Conservation (phyloP, 106 monocot species). For the Dioscorea dumetorum region DNA sequence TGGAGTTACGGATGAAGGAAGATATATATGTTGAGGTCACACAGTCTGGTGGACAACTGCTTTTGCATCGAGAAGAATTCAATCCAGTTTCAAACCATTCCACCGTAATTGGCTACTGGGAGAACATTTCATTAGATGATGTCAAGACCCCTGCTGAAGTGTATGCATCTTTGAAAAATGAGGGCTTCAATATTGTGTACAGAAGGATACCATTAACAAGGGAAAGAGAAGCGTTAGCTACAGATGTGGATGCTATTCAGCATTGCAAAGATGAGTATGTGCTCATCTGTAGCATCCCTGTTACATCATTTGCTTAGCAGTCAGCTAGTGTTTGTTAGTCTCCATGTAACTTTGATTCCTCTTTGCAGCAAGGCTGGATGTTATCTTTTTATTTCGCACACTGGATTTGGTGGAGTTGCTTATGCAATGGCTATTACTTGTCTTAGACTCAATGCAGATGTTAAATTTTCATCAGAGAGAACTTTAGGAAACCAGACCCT, state of each 20-base stretch:
- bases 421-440: conserved; percentile 98
- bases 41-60: conserved; percentile 70
- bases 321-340: too few relatives aligned
- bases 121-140: conserved; percentile 43
- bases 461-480: conserved; percentile 27
- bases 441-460: conserved; percentile 61
- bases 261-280: conserved; percentile 64
- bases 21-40: conserved; percentile 75
- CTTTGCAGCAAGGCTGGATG: conserved; percentile 55
- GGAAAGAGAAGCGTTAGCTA: conserved; percentile 86
- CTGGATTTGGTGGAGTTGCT: conserved; percentile 83
- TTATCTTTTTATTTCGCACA: conserved; percentile 91
- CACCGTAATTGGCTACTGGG: conserved; percentile 88
- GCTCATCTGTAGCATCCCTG: neutral
- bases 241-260: conserved; percentile 90
- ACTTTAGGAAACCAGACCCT: conserved; percentile 18
- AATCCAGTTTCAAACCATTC: conserved; percentile 43
- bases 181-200: conserved; percentile 73
- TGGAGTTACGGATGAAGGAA: conserved; percentile 92
- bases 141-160: conserved; percentile 91
- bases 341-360: conserved; percentile 12
- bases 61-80: conserved; percentile 84
- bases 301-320: too few relatives aligned
- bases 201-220: conserved; percentile 86
- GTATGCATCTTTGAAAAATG: conserved; percentile 49